Base-by-base conservation (phyloP, 371 early-diverging fungal genomes). In the Mortierella polycephala region DNA sequence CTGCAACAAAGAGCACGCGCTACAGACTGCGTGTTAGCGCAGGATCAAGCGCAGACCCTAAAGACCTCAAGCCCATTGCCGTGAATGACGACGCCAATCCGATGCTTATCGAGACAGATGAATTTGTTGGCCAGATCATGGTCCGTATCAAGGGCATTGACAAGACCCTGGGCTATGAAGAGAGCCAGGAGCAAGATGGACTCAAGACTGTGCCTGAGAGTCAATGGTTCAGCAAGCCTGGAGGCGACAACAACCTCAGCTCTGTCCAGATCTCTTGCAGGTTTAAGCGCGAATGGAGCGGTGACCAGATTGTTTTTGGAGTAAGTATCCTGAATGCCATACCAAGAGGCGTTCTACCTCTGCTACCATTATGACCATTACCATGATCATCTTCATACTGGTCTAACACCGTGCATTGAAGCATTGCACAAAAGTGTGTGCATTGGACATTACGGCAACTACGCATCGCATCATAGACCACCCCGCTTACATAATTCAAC, bases 301-400 rank as follows among this genome's bases (percentile, higher is more conserved):
- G 90, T 14, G 89, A 92, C 64, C 88, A 93, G 64, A 86, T 94
- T 12, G 82, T 93, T 57, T 94, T 92, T 73, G 95, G 95, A 10
- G 80, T 79, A 73, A 42, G 59, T 56, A 8, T 7, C 12, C 39
- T 51, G 7, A 16, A 30, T 1, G 4, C 30, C 30, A 30, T 30
- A 30, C 1, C 30, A 30, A 30, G 30, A 30, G 30, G 30, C 30
- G 30, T 1, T 30, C 30, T 30, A 4, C 30, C 30, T 30, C 1
- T 30, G 30, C 4, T 30, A 30, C 4, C 30, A 30, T 30, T 30
- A 30, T 30, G 30, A 30, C 30, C 30, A 30, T 4, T 30, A 30
- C 4, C 30, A 30, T 30, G 4, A 30, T 30, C 4, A 30, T 30
- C 30, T 30, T 4, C 30, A 1, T 30, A 30, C 30, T 30, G 30